Base-by-base conservation (phyloP, 176 grass and related monocot genomes). In the Phragmites australis region DNA sequence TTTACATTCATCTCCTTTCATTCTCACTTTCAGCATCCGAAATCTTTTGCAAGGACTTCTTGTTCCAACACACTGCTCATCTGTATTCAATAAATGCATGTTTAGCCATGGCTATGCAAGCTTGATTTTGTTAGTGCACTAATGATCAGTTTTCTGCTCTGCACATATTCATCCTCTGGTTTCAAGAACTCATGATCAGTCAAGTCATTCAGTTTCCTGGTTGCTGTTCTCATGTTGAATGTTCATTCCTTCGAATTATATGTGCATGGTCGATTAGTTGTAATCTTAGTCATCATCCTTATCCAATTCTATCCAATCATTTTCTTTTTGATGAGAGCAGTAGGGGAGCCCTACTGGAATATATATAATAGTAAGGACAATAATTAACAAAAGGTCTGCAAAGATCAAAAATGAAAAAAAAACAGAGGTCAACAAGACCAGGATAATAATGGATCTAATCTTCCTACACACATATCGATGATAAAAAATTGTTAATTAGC, bases 21-120 rank as follows among this genome's bases (percentile, higher is more conserved):
- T 55, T 65, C 29, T 46, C 42, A 74, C 56, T 51, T 88, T 48
- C n/a, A 66, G 22, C 31, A 54, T 83, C 44, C 25, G 2, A 50
- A 69, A 51, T 80, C 32, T 89, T 50, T 67, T 78, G 16, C 19
- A 44, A 67, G 65, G 21, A 26, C 37, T 42, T 84, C 18, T 67
- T 15, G 47, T 74, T 40, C 42, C 15, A 80, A 62, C 21, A 62
- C 5, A 50, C 74, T 61, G 21, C 22, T 75, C 29, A 23, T 64
- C 47, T 77, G 5, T 32, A 61, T 61, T 31, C 14, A 16, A 12
- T 14, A n/a, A n/a, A n/a, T 61, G 23, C 23, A 59, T 16, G 12
- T 61, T 61, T 31, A n/a, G n/a, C n/a, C n/a, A 7, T 61, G 27
- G 30, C 6, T 60, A 77, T 58, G 27, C 30, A 73, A 61, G 53